These are phyloP conservation scores for Pseudisothecium myosuroides DNA, from an alignment of 225 moss, liverwort and hornwort species.

Conservation along the genomic window DNA sequence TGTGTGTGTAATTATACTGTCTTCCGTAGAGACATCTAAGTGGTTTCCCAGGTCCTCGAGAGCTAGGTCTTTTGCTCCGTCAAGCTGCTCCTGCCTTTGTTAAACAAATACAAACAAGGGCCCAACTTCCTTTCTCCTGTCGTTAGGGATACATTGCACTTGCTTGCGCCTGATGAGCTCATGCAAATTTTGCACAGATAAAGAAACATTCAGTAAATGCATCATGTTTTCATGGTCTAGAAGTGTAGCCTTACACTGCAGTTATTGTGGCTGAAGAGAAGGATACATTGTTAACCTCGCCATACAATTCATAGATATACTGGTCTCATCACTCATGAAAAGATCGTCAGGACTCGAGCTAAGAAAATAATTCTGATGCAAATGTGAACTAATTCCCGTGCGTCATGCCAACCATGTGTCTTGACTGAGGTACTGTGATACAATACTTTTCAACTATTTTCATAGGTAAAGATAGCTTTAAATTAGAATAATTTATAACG, in stretches of 20 bases:
- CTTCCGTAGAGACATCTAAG: neutral
- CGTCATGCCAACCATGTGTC: neutral
- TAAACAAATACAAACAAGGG: conserved; percentile 12
- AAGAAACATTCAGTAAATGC: neutral
- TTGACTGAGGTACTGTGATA: neutral
- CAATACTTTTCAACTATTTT: neutral
- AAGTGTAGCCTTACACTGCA: neutral
- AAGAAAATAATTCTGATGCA: neutral
- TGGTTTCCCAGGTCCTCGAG: neutral
- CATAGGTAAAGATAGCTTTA: neutral
- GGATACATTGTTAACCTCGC: neutral
- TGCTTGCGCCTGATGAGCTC: neutral
- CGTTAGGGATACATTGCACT: neutral
- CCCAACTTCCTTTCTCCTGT: conserved; percentile 1
- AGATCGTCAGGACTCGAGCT: neutral
- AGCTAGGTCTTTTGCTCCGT: neutral
- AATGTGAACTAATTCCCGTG: neutral
- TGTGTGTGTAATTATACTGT: neutral
- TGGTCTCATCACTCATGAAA: neutral
- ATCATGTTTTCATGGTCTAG: neutral
- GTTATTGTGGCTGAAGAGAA: neutral
- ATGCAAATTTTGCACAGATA: neutral
- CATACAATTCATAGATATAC: neutral
- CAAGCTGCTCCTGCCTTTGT: neutral
- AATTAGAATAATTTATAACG: neutral